Evolutionary conservation across 371 early-diverging fungal genomes (phyloP).

Genomic region (Actinomortierella wolfii): DNA sequence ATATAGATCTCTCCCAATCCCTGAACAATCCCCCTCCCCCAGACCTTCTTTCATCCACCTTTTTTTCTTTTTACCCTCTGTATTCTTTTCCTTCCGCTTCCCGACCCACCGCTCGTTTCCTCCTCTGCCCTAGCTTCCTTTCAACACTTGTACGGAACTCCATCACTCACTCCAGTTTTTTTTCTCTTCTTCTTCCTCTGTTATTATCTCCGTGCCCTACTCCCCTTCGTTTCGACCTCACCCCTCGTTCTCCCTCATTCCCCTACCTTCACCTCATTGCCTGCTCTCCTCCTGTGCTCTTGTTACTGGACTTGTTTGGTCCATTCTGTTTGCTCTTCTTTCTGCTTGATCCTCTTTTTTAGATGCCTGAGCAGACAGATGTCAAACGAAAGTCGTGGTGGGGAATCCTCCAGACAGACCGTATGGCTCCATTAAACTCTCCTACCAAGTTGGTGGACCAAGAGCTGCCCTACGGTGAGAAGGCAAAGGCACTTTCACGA

Average conservation of each 20-base stretch:
- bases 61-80: background rate
- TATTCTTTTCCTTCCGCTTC: background rate
- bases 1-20: background rate
- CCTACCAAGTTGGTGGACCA: too few species aligned
- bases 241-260: too few species aligned
- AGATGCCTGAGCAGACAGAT: constrained; percentile 45
- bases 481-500: background rate
- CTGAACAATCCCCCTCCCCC: background rate
- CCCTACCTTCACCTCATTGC: too few species aligned
- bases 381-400: constrained; percentile 39
- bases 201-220: background rate
- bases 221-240: background rate
- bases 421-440: too few species aligned
- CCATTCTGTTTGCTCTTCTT: background rate
- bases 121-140: background rate
- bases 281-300: background rate
- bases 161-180: background rate
- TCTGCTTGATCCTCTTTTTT: background rate
- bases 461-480: too few species aligned
- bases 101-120: background rate
- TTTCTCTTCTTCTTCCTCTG: background rate
- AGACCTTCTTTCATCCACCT: background rate
- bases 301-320: background rate
- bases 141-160: background rate
- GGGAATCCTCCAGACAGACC: constrained; percentile 17